Base-by-base conservation (phyloP, 2,329 filamentous ascomycete species). In the Phialophora verrucosa region DNA sequence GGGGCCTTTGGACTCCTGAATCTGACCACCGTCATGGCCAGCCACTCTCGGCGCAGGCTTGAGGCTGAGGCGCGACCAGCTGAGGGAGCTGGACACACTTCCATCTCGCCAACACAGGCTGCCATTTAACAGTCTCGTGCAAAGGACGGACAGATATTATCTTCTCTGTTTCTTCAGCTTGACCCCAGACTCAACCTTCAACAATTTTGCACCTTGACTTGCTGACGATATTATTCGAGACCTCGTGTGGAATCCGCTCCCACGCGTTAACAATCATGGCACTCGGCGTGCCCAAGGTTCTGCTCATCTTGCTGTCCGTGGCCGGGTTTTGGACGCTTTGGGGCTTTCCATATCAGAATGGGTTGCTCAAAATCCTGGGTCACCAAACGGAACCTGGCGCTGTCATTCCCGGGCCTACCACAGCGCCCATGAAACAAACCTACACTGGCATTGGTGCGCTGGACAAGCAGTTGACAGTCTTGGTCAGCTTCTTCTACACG, bases 401-500 rank as follows among this genome's bases (percentile, higher is more conserved):
- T 42, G 63, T 69, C 38, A 66, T 72, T 50, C 72, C 74, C 8
- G 73, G 73, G 44, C 72, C 71, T 25, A 74, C 70, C 4, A 20
- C 64, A 20, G 73, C 67, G 32, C 73, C 73, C 3, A 69, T 75
- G 61, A 73, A 71, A 59, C 71, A 70, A 38, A 59, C 59, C 20
- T 75, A 74, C 63, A 75, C 73, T 3, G 71, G 73, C 10, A 67
- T 75, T 56, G 51, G 55, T 8, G 59, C 57, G 1, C 51, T 75
- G 35, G 73, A 75, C 51, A 71, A 73, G 31, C 73, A 74, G 58
- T 53, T 75, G 60, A 74, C 73, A 2, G 54, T 70, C 17, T 62
- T 76, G 35, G 69, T 70, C 63, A 66, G 72, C 23, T 81, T 81
- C 66, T 81, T 81, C 70, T 79, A 77, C 68, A 76, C 78, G 0